These are phyloP conservation scores for Echinosophora koreensis DNA, from an alignment of 306 rosid species.

Conservation along the genomic window DNA sequence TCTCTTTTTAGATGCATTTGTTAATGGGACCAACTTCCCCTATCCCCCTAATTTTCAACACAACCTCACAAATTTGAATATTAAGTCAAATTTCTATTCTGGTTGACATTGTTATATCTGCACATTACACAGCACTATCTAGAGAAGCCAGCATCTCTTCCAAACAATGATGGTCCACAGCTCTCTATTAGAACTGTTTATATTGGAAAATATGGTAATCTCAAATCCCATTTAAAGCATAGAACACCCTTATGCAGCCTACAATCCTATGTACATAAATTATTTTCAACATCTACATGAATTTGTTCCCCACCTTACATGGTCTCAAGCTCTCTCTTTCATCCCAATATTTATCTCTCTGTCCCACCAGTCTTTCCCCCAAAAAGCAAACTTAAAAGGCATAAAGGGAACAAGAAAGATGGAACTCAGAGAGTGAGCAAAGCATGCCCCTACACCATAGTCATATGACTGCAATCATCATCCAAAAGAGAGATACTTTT, in stretches of 20 bases:
- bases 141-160: constrained; percentile 58
- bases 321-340: constrained; percentile 59
- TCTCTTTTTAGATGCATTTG: constrained; percentile 79
- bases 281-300: constrained; percentile 77
- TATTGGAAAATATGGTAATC: constrained; percentile 61
- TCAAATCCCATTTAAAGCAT: constrained; percentile 57
- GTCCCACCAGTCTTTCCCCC: constrained; percentile 44
- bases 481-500: constrained; percentile 74
- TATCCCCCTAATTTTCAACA: constrained; percentile 57
- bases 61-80: constrained; percentile 45
- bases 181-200: constrained; percentile 56
- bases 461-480: constrained; percentile 81
- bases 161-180: constrained; percentile 70
- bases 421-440: constrained; percentile 52
- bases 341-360: constrained; percentile 52
- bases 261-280: constrained; percentile 61
- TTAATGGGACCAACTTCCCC: constrained; percentile 61
- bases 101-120: constrained; percentile 44
- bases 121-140: constrained; percentile 63
- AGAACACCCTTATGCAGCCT: constrained; percentile 66
- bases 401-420: constrained; percentile 52
- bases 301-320: constrained; percentile 96
- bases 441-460: constrained; percentile 65
- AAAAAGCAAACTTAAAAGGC: constrained; percentile 52
- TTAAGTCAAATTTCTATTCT: constrained; percentile 49